Evolutionary conservation across 495 filamentous ascomycete genomes (phyloP).

Genomic region (Elasticomyces elasticus): DNA sequence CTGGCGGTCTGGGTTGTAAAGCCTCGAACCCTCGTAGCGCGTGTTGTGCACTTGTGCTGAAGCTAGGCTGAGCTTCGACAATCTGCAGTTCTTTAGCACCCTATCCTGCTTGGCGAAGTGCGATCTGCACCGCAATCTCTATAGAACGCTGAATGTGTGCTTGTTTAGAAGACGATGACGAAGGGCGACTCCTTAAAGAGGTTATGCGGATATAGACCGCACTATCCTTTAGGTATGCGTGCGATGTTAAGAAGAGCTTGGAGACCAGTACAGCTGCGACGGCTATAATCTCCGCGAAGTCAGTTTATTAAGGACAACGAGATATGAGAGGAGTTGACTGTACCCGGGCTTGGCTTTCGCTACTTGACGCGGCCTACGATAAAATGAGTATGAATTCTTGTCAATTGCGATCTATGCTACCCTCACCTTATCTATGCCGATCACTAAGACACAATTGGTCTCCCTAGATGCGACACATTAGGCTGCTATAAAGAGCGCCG

Average conservation of each 20-base stretch:
- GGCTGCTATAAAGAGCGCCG: slow-evolving; percentile 3
- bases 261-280: slow-evolving; percentile 10
- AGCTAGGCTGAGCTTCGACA: not conserved
- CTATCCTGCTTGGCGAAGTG: not conserved
- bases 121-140: not conserved
- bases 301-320: not conserved
- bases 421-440: slow-evolving; percentile 7
- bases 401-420: not conserved
- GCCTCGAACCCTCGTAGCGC: not conserved
- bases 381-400: not conserved
- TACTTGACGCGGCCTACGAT: not conserved
- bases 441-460: slow-evolving; percentile 7
- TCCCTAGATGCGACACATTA: slow-evolving; percentile 1
- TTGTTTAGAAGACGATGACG: too few relatives aligned
- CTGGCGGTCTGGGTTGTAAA: not conserved
- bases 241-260: slow-evolving; percentile 8
- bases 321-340: too few relatives aligned
- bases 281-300: not conserved
- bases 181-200: not conserved
- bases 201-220: not conserved
- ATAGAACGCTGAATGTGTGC: not conserved
- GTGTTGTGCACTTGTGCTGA: not conserved
- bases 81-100: not conserved
- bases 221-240: slow-evolving; percentile 13
- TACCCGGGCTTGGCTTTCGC: not conserved